phyloP scores from a whole-genome alignment of 176 grass and related monocot genomes.

The Aechmea fasciata region DNA sequence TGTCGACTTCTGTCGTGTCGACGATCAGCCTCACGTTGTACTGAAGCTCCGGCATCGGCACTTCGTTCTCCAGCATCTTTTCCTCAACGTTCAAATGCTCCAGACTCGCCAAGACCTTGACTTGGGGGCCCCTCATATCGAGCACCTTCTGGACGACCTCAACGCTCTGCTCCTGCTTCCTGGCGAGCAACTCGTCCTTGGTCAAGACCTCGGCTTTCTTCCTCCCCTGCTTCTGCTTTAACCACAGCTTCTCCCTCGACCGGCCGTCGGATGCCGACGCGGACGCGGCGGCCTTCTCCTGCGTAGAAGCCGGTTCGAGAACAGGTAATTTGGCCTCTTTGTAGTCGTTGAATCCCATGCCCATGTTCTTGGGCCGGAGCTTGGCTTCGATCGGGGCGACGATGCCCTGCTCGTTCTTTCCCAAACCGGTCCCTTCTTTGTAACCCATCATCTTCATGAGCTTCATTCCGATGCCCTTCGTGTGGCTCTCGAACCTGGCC shows the following conservation, averaged over 20 bases:
- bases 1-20: conserved; percentile 48
- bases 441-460: conserved; percentile 59
- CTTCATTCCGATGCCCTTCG: conserved; percentile 50
- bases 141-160: conserved; percentile 56
- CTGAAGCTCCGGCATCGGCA: conserved; percentile 73
- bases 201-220: conserved; percentile 43
- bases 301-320: not conserved
- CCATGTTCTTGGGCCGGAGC: conserved; percentile 56
- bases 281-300: conserved; percentile 23
- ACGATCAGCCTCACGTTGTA: conserved; percentile 70
- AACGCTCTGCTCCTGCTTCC: conserved; percentile 51
- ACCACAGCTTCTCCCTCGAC: conserved; percentile 50
- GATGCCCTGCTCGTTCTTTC: conserved; percentile 64
- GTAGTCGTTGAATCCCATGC: conserved; percentile 61
- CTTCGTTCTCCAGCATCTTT: conserved; percentile 51
- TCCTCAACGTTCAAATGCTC: conserved; percentile 58
- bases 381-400: conserved; percentile 25
- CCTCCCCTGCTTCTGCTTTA: conserved; percentile 35
- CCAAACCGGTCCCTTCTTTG: conserved; percentile 52
- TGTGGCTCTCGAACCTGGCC: conserved; percentile 35
- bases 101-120: conserved; percentile 45
- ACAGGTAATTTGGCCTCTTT: conserved; percentile 50
- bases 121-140: conserved; percentile 71
- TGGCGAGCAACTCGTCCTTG: conserved; percentile 55
- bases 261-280: not conserved